Base-by-base conservation (phyloP, 139 green algal species). In the Ettlia oleoabundans region DNA sequence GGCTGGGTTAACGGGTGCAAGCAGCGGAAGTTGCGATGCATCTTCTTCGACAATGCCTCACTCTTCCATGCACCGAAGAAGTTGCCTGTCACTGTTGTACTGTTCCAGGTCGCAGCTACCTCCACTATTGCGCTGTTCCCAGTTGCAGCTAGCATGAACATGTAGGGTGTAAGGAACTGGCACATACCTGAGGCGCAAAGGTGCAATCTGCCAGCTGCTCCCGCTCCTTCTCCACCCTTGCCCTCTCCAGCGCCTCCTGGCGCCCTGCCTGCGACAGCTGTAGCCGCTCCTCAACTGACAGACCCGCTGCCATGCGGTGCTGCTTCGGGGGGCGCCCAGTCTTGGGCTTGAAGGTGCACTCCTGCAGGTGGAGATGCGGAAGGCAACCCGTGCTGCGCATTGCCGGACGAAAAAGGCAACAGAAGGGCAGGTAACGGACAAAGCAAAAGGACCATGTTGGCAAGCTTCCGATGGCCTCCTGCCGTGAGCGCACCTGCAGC, bases 181-280 rank as follows among this genome's bases (percentile, higher is more conserved):
- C 38, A 4, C 55, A 64, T 30, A 82, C 62, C 76, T 75, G 77
- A 1, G 86, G 86, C 10, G 38, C 62, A 52, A 89, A 89, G 26
- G 86, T 89, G 86, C 86, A 89, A 37, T 80, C 82, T 28, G 66
- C 71, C 43, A 88, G 73, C 26, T 79, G 42, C 9, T 69, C 82
- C 22, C 53, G 42, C 58, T 86, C 85, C 41, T 65, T 47, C 24
- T 84, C 76, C 51, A 41, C 0, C 8, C 79, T 77, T 19, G 81
- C 69, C 51, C 85, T 78, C 81, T 87, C 64, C 69, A 84, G 40
- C n/a, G 52, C 47, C 65, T 83, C 28, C 41, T 74, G 67, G 51
- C 76, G 81, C 26, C 43, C 35, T 28, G 82, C 76, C 32, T 66
- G 52, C 19, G 38, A 26, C 41, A 61, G 47, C 33, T 82, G 74